These are phyloP conservation scores for Hibiscus tridactylites DNA, from an alignment of 345 rosid species.

Conservation along the genomic window DNA sequence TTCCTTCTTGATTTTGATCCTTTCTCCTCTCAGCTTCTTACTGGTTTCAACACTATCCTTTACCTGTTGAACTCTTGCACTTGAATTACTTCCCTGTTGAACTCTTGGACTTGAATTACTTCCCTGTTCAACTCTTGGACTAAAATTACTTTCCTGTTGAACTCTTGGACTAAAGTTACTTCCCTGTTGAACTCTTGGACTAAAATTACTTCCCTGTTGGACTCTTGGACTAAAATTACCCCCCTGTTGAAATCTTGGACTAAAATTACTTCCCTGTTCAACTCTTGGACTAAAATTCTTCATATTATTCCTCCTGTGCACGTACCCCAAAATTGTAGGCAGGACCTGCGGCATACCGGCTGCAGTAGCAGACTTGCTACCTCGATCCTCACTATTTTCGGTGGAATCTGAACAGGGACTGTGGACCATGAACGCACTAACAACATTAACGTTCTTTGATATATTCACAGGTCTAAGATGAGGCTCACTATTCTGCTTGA, in stretches of 20 bases:
- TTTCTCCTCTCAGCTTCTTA: too few relatives aligned
- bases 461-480: constrained; percentile 29
- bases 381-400: constrained; percentile 15
- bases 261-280: too few relatives aligned
- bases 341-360: constrained; percentile 46
- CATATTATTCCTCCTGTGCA: constrained; percentile 32
- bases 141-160: too few relatives aligned
- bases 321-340: constrained; percentile 16
- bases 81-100: constrained; percentile 8
- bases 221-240: too few relatives aligned
- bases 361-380: constrained; percentile 73
- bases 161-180: constrained; percentile 1
- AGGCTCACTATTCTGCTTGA: constrained; percentile 34
- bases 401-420: constrained; percentile 42
- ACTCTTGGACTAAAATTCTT: constrained; percentile 24
- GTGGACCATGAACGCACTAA: constrained; percentile 23
- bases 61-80: constrained; percentile 19
- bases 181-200: constrained; percentile 20
- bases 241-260: too few relatives aligned
- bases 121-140: too few relatives aligned
- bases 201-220: background rate
- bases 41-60: too few relatives aligned
- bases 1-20: constrained; percentile 38
- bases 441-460: constrained; percentile 21
- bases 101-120: constrained; percentile 24